Conservation (phyloP, 305 asterid genomes). For the Fraxinus xanthoxyloides region DNA sequence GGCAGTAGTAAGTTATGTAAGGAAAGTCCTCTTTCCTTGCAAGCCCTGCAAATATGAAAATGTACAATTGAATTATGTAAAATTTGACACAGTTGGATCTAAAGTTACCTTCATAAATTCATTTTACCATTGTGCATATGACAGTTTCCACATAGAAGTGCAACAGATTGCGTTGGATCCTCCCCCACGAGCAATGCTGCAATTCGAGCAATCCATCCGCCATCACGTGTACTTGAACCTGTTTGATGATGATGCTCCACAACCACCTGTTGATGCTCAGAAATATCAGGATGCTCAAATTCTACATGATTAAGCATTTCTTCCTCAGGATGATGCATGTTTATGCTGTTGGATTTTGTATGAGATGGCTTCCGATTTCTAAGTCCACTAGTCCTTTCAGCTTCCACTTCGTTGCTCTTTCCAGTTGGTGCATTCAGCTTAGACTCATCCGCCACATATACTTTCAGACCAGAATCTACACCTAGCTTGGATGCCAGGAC, state of each 20-base stretch:
- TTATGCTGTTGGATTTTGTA: slow-evolving; percentile 27
- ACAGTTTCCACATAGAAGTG: slow-evolving; percentile 93
- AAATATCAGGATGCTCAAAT: slow-evolving; percentile 33
- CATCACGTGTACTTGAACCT: slow-evolving; percentile 43
- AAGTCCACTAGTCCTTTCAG: slow-evolving; percentile 55
- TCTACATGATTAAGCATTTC: slow-evolving; percentile 36
- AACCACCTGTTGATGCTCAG: slow-evolving; percentile 50
- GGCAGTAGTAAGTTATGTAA: slow-evolving; percentile 81
- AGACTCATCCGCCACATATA: slow-evolving; percentile 57
- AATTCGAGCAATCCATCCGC: slow-evolving; percentile 80
- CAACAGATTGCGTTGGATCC: slow-evolving; percentile 81
- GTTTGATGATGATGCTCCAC: slow-evolving; percentile 69
- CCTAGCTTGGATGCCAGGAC: slow-evolving; percentile 86
- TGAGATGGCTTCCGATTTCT: slow-evolving; percentile 65
- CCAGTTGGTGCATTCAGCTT: slow-evolving; percentile 42
- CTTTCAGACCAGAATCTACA: slow-evolving; percentile 75
- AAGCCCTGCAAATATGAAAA: slow-evolving; percentile 53
- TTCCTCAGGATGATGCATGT: slow-evolving; percentile 35
- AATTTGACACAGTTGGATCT: background rate
- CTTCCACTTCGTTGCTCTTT: slow-evolving; percentile 60
- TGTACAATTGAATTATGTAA: background rate
- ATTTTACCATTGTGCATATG: slow-evolving; percentile 78
- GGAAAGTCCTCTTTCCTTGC: slow-evolving; percentile 86
- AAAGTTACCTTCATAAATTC: background rate
- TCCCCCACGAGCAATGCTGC: slow-evolving; percentile 94